Conservation (phyloP, 441 rosid genomes). For the Gossypium gossypioides region DNA sequence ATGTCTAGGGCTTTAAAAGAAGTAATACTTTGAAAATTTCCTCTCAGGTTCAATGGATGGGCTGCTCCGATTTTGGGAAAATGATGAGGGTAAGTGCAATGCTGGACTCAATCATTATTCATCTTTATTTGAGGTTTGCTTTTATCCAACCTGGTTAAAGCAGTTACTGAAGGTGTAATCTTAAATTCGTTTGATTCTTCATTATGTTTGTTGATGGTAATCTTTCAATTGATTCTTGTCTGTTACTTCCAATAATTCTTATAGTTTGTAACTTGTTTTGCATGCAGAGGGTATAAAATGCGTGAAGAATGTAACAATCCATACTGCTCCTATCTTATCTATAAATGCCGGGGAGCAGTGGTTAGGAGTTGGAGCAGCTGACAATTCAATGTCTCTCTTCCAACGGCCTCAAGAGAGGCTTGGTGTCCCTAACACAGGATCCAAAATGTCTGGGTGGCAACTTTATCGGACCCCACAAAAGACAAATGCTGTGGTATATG, state of each 20-base stretch:
- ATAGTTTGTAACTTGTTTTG: constrained; percentile 4
- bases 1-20: neutral
- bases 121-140: neutral
- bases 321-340: constrained; percentile 63
- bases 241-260: neutral
- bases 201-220: neutral
- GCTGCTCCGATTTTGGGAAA: constrained; percentile 91
- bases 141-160: constrained; percentile 8
- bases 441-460: constrained; percentile 89
- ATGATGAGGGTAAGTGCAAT: constrained; percentile 61
- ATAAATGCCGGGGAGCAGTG: constrained; percentile 87
- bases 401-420: constrained; percentile 85
- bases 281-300: constrained; percentile 67
- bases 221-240: neutral
- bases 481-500: constrained; percentile 77
- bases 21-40: constrained; percentile 8
- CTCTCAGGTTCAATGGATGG: constrained; percentile 94
- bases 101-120: neutral
- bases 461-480: constrained; percentile 88
- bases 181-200: constrained; percentile 1
- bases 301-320: constrained; percentile 81
- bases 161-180: neutral
- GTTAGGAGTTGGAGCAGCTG: constrained; percentile 95
- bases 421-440: constrained; percentile 47
- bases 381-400: constrained; percentile 94